Base-by-base conservation (phyloP, 2,329 filamentous ascomycete species). In the Clarireedia monteithiana region DNA sequence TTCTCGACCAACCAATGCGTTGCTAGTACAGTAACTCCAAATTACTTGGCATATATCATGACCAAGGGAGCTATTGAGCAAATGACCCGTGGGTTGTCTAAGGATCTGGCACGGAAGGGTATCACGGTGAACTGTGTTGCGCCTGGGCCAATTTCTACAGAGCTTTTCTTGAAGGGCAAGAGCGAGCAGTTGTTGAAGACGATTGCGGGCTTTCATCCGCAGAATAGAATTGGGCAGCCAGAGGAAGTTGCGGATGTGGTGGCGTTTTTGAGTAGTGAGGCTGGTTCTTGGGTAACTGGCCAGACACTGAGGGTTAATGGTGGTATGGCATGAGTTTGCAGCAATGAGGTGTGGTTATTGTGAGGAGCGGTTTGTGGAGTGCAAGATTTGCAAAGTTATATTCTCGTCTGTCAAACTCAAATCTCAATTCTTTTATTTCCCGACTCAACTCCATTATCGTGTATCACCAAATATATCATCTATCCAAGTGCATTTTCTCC, bases 1-100 rank as follows among this genome's bases (percentile, higher is more conserved):
- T 69, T 83, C 59, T 79, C 77, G 3, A 79, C 77, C 9, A 71
- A 67, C 3, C 69, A 72, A 23, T 70, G 65, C 17, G 60, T 60
- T 6, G 66, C 69, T 9, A 71, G 69, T 1, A 71, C 66, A 2
- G 69, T 78, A 12, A 66, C 69, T 4, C 70, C 74, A 1, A 64
- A 68, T 3, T 77, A 77, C 57, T 66, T 77, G 15, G 65, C 74
- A 12, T 82, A 82, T 64, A 65, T 69, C 14, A 66, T 73, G 0
- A 75, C 75, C 12, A 82, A 82, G 60, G 78, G 77, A 20, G 76
- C 78, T 2, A 73, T 82, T 42, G 77, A 81, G 65, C 76, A 80
- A 60, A 76, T 81, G 69, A 73, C 73, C 0, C 72, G 77, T 1
- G 66, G 75, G 0, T 58, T 81, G 38, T 75, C 75, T 5, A 81